Percentiles rank a stretch among this genome's conserved stretches.
Conservation (phyloP, 805 yeast species). For the Yamadazyma phyllophila region DNA sequence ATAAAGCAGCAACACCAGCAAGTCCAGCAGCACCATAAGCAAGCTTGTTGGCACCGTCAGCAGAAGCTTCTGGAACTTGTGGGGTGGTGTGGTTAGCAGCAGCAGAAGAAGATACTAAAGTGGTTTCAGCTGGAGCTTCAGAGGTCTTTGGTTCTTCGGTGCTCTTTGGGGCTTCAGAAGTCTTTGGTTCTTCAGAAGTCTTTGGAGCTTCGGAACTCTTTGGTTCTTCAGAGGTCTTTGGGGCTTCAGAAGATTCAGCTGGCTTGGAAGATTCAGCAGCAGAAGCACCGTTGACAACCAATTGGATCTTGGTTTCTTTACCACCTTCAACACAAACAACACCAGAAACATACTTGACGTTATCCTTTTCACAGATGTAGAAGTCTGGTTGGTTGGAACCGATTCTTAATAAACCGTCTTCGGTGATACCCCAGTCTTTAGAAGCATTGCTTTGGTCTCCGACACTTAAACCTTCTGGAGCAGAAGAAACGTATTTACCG, state of each 20-base stretch:
- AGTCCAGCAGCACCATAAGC: conserved; percentile 10
- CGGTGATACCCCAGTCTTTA: conserved; percentile 24
- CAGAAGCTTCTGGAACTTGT: not conserved
- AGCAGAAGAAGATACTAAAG: conserved; percentile 12
- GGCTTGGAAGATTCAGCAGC: conserved; percentile 25
- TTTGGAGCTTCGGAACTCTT: conserved; percentile 10
- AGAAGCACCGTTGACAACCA: not conserved
- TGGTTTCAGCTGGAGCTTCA: conserved; percentile 14
- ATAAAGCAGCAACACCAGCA: conserved; percentile 2
- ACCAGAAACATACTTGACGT: conserved; percentile 7
- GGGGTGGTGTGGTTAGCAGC: not conserved
- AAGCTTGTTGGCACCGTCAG: conserved; percentile 6
- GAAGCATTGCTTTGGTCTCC: conserved; percentile 18
- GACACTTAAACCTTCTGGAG: conserved; percentile 18
- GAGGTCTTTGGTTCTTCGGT: no score
- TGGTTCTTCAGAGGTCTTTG: conserved; percentile 18
- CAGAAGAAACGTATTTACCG: conserved; percentile 19
- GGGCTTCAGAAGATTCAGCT: conserved; percentile 24
- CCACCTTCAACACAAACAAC: conserved; percentile 12
- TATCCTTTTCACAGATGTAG: conserved; percentile 24
- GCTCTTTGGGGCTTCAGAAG: conserved; percentile 15
- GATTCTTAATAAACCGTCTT: conserved; percentile 25
- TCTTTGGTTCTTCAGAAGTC: conserved; percentile 1
- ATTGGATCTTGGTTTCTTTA: conserved; percentile 14
- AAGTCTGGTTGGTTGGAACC: conserved; percentile 18